Percentiles rank a stretch among this genome's conserved stretches.
Evolutionary conservation across 345 rosid species (phyloP).

Genomic region (Moricandia arvensis): DNA sequence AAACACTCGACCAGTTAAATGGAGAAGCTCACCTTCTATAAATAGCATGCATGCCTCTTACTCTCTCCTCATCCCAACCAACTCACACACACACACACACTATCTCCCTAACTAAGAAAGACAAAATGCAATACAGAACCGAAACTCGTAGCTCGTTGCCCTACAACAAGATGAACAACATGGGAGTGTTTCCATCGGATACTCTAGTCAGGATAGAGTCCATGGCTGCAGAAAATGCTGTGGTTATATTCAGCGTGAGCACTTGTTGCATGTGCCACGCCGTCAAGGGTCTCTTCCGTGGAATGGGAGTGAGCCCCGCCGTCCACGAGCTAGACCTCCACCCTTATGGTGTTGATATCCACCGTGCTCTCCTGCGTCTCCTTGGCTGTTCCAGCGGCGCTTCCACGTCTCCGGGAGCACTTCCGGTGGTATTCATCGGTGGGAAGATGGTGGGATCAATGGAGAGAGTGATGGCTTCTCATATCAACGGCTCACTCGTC

Average conservation of each 20-base stretch:
- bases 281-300: constrained; percentile 81
- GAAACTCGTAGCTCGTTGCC: constrained; percentile 20
- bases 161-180: constrained; percentile 25
- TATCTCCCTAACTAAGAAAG: not conserved
- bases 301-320: constrained; percentile 86
- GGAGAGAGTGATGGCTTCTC: constrained; percentile 89
- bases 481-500: constrained; percentile 78
- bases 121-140: constrained; percentile 33
- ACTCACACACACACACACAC: not conserved
- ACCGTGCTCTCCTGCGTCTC: constrained; percentile 39
- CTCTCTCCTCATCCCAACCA: not conserved
- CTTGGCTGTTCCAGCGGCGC: constrained; percentile 51
- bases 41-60: constrained; percentile 24
- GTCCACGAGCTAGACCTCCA: constrained; percentile 74
- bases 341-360: constrained; percentile 39
- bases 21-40: constrained; percentile 19
- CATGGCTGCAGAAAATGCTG: constrained; percentile 62
- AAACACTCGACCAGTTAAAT: not conserved
- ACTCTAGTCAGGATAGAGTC: constrained; percentile 27
- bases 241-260: constrained; percentile 79
- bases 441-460: constrained; percentile 89
- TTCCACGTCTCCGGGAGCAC: constrained; percentile 30
- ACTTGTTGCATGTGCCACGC: constrained; percentile 98
- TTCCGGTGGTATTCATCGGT: constrained; percentile 70
- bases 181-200: constrained; percentile 31